Evolutionary conservation across 306 rosid genomes (phyloP).

Genomic region (Rosa lucieae): DNA sequence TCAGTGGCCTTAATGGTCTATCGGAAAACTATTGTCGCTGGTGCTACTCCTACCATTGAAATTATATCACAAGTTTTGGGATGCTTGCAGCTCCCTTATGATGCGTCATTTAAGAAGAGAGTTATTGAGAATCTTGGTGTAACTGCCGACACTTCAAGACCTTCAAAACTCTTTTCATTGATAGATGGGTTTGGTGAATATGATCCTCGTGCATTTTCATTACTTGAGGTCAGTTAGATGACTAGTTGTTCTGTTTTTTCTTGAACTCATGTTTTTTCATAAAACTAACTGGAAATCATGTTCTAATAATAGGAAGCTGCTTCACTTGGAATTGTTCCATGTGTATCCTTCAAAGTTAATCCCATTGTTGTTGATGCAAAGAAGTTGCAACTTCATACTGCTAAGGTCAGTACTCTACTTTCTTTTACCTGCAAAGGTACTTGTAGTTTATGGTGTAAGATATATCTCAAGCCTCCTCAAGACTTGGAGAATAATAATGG

Average conservation of each 20-base stretch:
- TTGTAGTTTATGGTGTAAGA: conserved; percentile 25
- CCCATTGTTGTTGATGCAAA: conserved; percentile 72
- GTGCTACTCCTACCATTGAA: conserved; percentile 66
- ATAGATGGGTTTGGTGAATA: conserved; percentile 92
- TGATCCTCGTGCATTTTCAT: conserved; percentile 86
- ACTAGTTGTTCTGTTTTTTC: conserved; percentile 16
- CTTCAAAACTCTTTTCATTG: conserved; percentile 69
- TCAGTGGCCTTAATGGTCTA: conserved; percentile 78
- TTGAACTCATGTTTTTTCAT: conserved; percentile 6
- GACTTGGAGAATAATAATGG: background rate
- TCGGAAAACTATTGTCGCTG: conserved; percentile 69
- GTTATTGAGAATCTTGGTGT: conserved; percentile 77
- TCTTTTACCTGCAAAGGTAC: conserved; percentile 6
- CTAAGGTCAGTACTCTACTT: conserved; percentile 66
- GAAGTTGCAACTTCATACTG: conserved; percentile 58
- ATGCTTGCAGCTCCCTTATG: conserved; percentile 80
- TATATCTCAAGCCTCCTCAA: conserved; percentile 14
- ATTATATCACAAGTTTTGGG: conserved; percentile 81
- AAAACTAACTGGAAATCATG: conserved; percentile 23
- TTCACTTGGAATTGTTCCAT: conserved; percentile 81
- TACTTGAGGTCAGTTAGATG: conserved; percentile 76
- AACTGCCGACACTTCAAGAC: conserved; percentile 43
- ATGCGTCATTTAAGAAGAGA: conserved; percentile 51
- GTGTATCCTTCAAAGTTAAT: conserved; percentile 65
- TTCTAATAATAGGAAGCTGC: conserved; percentile 76